Conservation (phyloP, 75 land plant genomes). For the Adiantum capillusveneris region DNA sequence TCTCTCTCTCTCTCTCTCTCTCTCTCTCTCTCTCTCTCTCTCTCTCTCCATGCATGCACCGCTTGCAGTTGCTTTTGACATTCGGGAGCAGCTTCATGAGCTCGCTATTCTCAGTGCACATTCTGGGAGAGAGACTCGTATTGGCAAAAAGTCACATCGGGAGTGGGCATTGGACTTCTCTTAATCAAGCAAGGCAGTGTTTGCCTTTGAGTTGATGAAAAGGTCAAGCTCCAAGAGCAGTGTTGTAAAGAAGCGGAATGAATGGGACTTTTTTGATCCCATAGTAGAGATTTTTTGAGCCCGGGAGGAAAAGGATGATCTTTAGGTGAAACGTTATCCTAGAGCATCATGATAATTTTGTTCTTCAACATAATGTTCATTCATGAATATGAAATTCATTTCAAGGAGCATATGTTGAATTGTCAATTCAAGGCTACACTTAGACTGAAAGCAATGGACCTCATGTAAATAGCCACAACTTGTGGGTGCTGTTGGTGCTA, state of each 20-base stretch:
- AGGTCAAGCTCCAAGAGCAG: conserved; percentile 60
- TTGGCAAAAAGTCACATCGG: conserved; percentile 71
- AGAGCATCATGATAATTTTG: no score
- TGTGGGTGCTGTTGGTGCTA: no score
- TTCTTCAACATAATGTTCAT: no score
- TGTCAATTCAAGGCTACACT: no score
- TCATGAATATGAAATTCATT: no score
- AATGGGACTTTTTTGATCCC: conserved; percentile 86
- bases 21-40: background rate
- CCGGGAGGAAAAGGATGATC: conserved; percentile 17
- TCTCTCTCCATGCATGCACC: no score
- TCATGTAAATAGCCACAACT: no score
- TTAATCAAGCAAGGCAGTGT: conserved; percentile 37
- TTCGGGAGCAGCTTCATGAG: conserved; percentile 91
- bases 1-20: conserved; percentile 1
- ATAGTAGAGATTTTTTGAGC: conserved; percentile 51
- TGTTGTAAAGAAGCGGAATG: conserved; percentile 70
- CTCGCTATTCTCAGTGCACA: conserved; percentile 68
- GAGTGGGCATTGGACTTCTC: conserved; percentile 42
- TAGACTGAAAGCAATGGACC: no score
- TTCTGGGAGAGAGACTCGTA: conserved; percentile 62
- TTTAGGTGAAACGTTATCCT: background rate
- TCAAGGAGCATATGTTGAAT: no score
- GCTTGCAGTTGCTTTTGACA: conserved; percentile 87
- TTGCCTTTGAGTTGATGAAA: conserved; percentile 63